A percentile compares a stretch with the other conserved stretches of the same genome.
Conservation (phyloP, 257 asterid genomes). For the Scutellaria baicalensis region DNA sequence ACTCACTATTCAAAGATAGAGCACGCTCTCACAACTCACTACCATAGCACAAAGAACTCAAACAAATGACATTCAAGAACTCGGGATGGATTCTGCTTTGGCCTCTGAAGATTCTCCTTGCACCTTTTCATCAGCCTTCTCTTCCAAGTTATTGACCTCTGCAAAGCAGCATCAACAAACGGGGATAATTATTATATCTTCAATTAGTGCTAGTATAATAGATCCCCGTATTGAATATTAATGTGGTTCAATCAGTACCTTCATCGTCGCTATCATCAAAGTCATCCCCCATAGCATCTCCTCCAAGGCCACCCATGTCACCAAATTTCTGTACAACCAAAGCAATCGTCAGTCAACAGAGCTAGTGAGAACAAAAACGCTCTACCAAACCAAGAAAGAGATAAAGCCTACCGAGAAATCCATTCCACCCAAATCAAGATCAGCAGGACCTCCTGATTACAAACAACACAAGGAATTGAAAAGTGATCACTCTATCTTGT, state of each 20-base stretch:
- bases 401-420: conserved; percentile 59
- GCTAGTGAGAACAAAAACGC: background rate
- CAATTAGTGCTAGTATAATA: too few relatives aligned
- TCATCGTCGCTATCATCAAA: conserved; percentile 61
- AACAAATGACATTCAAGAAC: conserved; percentile 6
- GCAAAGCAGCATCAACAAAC: background rate
- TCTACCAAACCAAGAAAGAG: background rate
- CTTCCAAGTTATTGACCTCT: conserved; percentile 29
- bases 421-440: conserved; percentile 62
- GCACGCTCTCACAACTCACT: background rate
- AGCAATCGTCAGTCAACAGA: background rate
- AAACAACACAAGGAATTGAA: background rate
- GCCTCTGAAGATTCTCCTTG: conserved; percentile 19
- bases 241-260: conserved; percentile 32
- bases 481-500: background rate
- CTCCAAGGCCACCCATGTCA: conserved; percentile 41
- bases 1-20: background rate
- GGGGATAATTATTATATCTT: background rate
- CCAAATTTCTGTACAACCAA: conserved; percentile 45
- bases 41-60: too few relatives aligned
- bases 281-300: conserved; percentile 34
- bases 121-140: conserved; percentile 17
- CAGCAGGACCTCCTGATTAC: conserved; percentile 53
- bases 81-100: conserved; percentile 17
- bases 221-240: too few relatives aligned